Conservation (phyloP, 2,329 filamentous ascomycete species). For the Claviceps digitariae region DNA sequence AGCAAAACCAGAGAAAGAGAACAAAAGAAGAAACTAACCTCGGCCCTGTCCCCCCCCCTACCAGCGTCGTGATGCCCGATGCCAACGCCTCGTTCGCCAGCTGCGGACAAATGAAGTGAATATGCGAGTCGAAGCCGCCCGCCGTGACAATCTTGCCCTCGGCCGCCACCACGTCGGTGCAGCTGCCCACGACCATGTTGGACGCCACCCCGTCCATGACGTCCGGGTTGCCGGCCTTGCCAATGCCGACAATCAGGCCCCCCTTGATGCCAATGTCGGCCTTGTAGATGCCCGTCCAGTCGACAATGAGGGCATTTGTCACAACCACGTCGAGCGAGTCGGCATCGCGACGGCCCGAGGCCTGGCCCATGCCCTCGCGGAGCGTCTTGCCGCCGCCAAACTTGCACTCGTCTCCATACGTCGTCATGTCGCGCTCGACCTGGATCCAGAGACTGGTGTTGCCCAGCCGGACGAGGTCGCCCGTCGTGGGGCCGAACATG, state of each 20-base stretch:
- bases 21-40: conserved; percentile 34
- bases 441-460: conserved; percentile 80
- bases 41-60: conserved; percentile 87
- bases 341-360: conserved; percentile 57
- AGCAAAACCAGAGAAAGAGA: not conserved
- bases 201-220: conserved; percentile 79
- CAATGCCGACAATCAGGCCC: conserved; percentile 75
- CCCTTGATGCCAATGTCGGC: conserved; percentile 90
- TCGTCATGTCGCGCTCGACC: conserved; percentile 74
- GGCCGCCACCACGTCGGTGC: conserved; percentile 82
- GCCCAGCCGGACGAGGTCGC: conserved; percentile 71
- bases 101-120: conserved; percentile 92
- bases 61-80: conserved; percentile 77
- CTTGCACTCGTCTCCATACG: conserved; percentile 85
- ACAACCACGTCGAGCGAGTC: conserved; percentile 75
- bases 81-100: conserved; percentile 74
- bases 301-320: conserved; percentile 78
- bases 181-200: conserved; percentile 69
- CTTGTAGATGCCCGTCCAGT: conserved; percentile 90
- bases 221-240: conserved; percentile 94
- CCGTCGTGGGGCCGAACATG: conserved; percentile 90
- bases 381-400: conserved; percentile 93
- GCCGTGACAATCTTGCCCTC: conserved; percentile 86
- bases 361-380: conserved; percentile 91
- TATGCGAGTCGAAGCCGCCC: conserved; percentile 79